These are phyloP conservation scores for Laburnicola sp. DNA, from an alignment of 2,329 filamentous ascomycete species.

Conservation along the genomic window DNA sequence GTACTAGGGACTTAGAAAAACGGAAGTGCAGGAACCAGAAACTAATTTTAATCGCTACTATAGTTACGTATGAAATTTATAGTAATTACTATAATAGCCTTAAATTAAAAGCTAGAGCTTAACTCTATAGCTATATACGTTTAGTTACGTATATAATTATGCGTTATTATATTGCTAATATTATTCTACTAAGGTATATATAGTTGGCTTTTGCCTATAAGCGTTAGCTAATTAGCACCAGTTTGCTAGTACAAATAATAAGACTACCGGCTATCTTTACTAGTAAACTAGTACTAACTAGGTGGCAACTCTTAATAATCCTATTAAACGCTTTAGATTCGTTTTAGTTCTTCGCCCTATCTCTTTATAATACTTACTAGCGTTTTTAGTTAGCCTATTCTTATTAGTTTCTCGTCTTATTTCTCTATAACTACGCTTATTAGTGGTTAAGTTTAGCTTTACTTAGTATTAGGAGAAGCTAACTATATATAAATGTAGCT, in stretches of 20 bases:
- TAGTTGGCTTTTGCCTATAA: background rate
- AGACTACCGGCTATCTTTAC: background rate
- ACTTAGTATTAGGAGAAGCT: too few species aligned
- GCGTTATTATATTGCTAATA: background rate
- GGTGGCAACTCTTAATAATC: too few species aligned
- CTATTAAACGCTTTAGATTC: too few species aligned
- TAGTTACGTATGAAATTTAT: background rate
- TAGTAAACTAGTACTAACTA: background rate
- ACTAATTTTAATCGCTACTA: background rate
- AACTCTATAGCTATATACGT: background rate
- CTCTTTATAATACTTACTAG: too few species aligned
- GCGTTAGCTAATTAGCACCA: constrained; percentile 2
- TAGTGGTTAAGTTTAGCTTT: too few species aligned
- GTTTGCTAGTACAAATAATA: background rate
- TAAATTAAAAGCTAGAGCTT: background rate
- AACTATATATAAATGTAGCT: too few species aligned
- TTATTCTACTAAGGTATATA: background rate
- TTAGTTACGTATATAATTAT: background rate
- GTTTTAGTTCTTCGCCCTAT: too few species aligned
- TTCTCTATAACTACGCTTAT: too few species aligned
- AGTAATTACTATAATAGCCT: background rate
- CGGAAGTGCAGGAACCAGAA: too few species aligned
- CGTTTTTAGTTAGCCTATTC: too few species aligned
- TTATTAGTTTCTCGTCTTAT: too few species aligned
- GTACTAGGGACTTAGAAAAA: too few species aligned